Evolutionary conservation across 2,329 filamentous ascomycete genomes (phyloP), one percentile per base, ranked within the genome.

Genomic region (Tolypocladium sp.): DNA sequence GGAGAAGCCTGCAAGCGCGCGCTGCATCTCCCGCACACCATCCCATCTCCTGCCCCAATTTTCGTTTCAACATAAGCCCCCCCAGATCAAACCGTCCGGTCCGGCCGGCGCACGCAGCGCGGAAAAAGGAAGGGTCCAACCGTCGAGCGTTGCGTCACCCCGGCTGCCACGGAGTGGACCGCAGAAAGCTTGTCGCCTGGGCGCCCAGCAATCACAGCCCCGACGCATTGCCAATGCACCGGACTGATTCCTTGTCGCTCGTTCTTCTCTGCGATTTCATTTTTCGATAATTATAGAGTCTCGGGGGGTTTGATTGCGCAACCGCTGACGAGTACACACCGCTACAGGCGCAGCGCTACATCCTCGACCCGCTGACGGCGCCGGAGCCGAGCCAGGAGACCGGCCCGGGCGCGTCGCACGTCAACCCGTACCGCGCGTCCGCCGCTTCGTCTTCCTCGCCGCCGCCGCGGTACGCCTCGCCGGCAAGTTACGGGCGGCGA

Each of bases 361-460:
- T 91, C 52, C 82, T 91, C 63, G 86, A 89, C 65, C 89, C 88
- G 63, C 76, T 91, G 62, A 85, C 79, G 65, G 86, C 80, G 27
- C 86, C 85, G 12, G 85, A 89, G 62, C 88, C 88, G 17, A 83
- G 79, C 61, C 82, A 87, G 62, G 84, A 89, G 68, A 88, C 84
- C 55, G 86, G 87, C 9, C 82, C 82, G n/a, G 83, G 83, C 60
- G 77, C 78, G 4, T 82, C 83, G 62, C 82, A 85, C 66, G 72
- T 77, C 77, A 71, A 69, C 57, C 62, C 64, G 58, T 67, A 63
- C 22, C 68, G 49, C 27, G 65, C 55, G 61, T 64, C 44, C 3
- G 27, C 46, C 0, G 42, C 54, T 3, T 17, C 25, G 4, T 38
- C 53, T 9, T 12, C 35, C 3, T 15, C n/a, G 12, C 5, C 35